phyloP scores from a whole-genome alignment of 495 filamentous ascomycete genomes.

The Aspergillus mulundensis region DNA sequence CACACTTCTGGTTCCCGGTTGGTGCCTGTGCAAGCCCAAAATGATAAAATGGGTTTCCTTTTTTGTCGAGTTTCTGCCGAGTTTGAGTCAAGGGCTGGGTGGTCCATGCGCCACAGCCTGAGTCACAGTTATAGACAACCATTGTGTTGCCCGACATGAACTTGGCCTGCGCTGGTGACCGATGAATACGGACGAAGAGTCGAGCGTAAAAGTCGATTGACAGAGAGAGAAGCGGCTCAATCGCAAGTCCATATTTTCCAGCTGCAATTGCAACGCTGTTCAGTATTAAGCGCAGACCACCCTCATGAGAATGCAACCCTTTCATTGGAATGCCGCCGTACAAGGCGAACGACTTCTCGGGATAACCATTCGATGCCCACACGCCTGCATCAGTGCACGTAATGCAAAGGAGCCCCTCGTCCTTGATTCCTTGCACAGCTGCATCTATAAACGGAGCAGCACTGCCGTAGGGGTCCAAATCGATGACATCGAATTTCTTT shows the following conservation, averaged over 20 bases:
- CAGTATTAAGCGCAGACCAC: constrained; percentile 78
- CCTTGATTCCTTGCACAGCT: constrained; percentile 75
- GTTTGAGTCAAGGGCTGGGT: constrained; percentile 70
- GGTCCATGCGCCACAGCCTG: constrained; percentile 83
- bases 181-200: constrained; percentile 78
- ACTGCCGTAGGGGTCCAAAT: constrained; percentile 93
- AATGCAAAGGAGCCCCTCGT: constrained; percentile 87
- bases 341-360: constrained; percentile 84
- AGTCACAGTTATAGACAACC: constrained; percentile 86
- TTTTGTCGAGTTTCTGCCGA: constrained; percentile 59
- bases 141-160: constrained; percentile 85
- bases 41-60: constrained; percentile 68
- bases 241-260: constrained; percentile 79
- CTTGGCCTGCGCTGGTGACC: constrained; percentile 79
- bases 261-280: constrained; percentile 74
- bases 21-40: constrained; percentile 68
- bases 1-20: constrained; percentile 54
- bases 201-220: constrained; percentile 96
- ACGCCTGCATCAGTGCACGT: constrained; percentile 95
- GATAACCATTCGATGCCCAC: constrained; percentile 88
- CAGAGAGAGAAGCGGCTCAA: constrained; percentile 87
- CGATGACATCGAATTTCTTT: constrained; percentile 89
- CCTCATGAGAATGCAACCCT: constrained; percentile 81
- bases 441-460: constrained; percentile 89
- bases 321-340: constrained; percentile 89